phyloP scores from a whole-genome alignment of 2,329 filamentous ascomycete species.

The Stylonectria norvegica region DNA sequence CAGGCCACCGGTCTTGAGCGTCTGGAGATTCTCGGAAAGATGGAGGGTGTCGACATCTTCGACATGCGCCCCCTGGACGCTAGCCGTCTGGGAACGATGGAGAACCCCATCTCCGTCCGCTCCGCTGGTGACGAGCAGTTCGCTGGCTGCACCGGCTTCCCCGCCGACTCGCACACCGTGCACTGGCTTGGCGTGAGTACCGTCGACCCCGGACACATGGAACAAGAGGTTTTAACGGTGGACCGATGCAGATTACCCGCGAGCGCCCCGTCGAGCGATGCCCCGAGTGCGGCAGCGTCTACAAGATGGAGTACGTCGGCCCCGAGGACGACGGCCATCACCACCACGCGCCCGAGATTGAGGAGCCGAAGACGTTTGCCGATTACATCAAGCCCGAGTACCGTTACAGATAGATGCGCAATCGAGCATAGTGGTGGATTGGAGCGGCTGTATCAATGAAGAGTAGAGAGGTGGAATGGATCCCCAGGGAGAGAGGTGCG shows the following conservation, averaged over 20 bases:
- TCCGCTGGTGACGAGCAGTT: constrained; percentile 96
- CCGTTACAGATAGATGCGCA: constrained; percentile 58
- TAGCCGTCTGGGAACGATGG: constrained; percentile 84
- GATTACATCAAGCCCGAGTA: constrained; percentile 96
- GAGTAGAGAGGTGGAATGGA: constrained; percentile 20
- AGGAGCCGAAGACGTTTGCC: constrained; percentile 94
- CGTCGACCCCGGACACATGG: constrained; percentile 11
- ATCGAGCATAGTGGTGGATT: constrained; percentile 8
- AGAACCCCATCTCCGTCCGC: constrained; percentile 86
- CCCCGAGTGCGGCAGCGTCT: constrained; percentile 91
- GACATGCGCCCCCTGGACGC: constrained; percentile 96
- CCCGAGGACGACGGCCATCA: constrained; percentile 69
- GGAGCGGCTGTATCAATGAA: constrained; percentile 24
- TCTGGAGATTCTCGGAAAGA: constrained; percentile 98
- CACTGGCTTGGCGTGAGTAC: constrained; percentile 82
- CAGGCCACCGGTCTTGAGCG: constrained; percentile 97
- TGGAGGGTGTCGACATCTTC: constrained; percentile 97
- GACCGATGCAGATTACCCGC: constrained; percentile 64
- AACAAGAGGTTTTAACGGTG: constrained; percentile 14
- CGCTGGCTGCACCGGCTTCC: constrained; percentile 90
- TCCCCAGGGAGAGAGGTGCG: constrained; percentile 22
- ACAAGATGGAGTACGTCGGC: constrained; percentile 97
- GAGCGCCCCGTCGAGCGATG: constrained; percentile 92
- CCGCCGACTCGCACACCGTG: constrained; percentile 86
- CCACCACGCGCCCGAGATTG: constrained; percentile 59